phyloP scores from a whole-genome alignment of 257 asterid species.

The Sherardia arvensis region DNA sequence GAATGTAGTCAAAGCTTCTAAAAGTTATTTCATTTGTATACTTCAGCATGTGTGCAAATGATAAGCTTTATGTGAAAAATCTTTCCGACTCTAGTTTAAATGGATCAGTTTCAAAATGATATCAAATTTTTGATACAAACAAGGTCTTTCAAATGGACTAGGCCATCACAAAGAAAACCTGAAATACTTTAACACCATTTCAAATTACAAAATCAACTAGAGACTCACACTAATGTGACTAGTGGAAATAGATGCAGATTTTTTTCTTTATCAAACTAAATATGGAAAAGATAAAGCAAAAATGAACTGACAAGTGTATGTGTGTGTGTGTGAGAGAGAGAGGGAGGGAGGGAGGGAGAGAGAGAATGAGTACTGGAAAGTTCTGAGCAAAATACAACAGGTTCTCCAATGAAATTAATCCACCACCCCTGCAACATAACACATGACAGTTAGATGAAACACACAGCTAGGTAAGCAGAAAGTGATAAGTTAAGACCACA shows the following conservation, averaged over 20 bases:
- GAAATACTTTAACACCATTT: not conserved
- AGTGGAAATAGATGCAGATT: not conserved
- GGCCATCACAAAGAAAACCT: not conserved
- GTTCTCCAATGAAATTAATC: conserved; percentile 91
- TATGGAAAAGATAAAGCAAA: not conserved
- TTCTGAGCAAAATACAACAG: conserved; percentile 74
- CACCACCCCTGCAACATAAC: conserved; percentile 76
- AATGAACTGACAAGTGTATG: not conserved
- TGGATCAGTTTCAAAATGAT: not conserved
- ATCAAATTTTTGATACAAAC: not conserved
- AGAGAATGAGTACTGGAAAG: conserved; percentile 59
- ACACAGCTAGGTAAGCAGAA: conserved; percentile 1
- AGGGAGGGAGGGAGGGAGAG: conserved; percentile 7
- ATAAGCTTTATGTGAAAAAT: too few relatives aligned
- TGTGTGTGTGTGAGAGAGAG: conserved; percentile 8
- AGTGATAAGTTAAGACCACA: not conserved
- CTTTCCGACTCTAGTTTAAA: not conserved
- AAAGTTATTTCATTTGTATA: not conserved
- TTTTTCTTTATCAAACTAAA: not conserved
- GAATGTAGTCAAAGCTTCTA: not conserved
- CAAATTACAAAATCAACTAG: not conserved
- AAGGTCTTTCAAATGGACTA: not conserved
- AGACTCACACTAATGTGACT: not conserved
- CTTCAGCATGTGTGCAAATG: too few relatives aligned
- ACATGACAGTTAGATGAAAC: not conserved